Evolutionary conservation across 805 yeast genomes (phyloP).

Genomic region (Suhomyces pyralidae): DNA sequence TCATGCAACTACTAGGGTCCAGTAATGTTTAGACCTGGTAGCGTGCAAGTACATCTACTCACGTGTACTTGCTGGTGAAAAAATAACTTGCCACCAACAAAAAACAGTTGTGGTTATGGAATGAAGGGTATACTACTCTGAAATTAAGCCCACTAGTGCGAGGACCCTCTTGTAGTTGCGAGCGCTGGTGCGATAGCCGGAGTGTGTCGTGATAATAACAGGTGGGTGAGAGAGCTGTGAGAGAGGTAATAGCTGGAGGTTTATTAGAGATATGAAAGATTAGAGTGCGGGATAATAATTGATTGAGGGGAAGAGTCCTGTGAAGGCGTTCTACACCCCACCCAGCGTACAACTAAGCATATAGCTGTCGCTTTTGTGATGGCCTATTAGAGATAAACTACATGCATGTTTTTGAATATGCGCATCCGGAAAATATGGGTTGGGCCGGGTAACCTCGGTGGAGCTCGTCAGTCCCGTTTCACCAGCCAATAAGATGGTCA

Average conservation of each 20-base stretch:
- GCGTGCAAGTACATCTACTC: background rate
- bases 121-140: background rate
- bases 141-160: background rate
- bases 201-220: background rate
- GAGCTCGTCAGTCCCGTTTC: background rate
- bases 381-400: background rate
- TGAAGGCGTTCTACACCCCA: background rate
- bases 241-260: background rate
- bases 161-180: background rate
- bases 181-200: background rate
- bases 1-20: background rate
- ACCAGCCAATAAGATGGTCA: background rate
- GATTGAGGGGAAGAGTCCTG: background rate
- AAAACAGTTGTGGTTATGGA: background rate
- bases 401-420: background rate
- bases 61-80: background rate
- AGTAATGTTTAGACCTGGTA: too few relatives aligned
- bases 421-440: slow-evolving; percentile 1
- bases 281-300: background rate
- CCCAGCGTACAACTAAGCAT: background rate
- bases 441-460: background rate
- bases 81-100: background rate
- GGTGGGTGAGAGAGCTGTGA: background rate
- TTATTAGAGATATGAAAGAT: background rate
- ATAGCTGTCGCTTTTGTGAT: background rate